A percentile compares a stretch with the other conserved stretches of the same genome.
Conservation (phyloP, 352 stramenopile genomes). For the Globisporangium uncinulatum region DNA sequence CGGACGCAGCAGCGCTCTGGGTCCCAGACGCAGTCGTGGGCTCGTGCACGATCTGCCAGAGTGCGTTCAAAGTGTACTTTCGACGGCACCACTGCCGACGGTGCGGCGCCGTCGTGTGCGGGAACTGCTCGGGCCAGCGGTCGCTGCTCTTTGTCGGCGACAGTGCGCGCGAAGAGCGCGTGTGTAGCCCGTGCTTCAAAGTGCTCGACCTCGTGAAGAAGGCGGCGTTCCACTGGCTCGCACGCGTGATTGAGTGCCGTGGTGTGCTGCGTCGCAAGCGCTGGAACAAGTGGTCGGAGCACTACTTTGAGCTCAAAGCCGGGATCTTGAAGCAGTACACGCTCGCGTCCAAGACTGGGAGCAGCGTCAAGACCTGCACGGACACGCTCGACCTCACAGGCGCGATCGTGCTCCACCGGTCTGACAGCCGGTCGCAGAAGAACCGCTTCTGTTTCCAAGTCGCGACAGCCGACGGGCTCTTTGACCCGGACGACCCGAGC, state of each 20-base stretch:
- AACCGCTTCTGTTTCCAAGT: slow-evolving; percentile 83
- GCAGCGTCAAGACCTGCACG: slow-evolving; percentile 32
- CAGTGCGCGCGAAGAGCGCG: slow-evolving; percentile 49
- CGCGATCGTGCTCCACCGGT: slow-evolving; percentile 76
- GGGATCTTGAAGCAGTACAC: slow-evolving; percentile 77
- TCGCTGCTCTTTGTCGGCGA: slow-evolving; percentile 73
- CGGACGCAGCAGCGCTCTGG: slow-evolving; percentile 68
- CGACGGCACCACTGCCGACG: slow-evolving; percentile 75
- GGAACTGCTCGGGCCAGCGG: slow-evolving; percentile 59
- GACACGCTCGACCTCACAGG: slow-evolving; percentile 66
- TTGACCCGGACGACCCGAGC: slow-evolving; percentile 7
- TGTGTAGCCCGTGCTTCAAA: slow-evolving; percentile 66
- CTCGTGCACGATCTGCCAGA: slow-evolving; percentile 61
- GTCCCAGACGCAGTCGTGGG: slow-evolving; percentile 66
- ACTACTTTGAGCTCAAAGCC: slow-evolving; percentile 75
- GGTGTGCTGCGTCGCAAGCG: slow-evolving; percentile 65
- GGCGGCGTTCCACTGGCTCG: slow-evolving; percentile 63
- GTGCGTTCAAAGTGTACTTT: slow-evolving; percentile 71
- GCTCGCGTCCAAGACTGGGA: slow-evolving; percentile 27
- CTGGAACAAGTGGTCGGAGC: slow-evolving; percentile 74
- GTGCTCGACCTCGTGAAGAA: slow-evolving; percentile 64
- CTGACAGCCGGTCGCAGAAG: slow-evolving; percentile 58
- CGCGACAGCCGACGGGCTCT: slow-evolving; percentile 39
- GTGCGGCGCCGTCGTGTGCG: slow-evolving; percentile 74
- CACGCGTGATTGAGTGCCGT: slow-evolving; percentile 59